Evolutionary conservation across 306 rosid species (phyloP).

Genomic region (Castanea mollissima): DNA sequence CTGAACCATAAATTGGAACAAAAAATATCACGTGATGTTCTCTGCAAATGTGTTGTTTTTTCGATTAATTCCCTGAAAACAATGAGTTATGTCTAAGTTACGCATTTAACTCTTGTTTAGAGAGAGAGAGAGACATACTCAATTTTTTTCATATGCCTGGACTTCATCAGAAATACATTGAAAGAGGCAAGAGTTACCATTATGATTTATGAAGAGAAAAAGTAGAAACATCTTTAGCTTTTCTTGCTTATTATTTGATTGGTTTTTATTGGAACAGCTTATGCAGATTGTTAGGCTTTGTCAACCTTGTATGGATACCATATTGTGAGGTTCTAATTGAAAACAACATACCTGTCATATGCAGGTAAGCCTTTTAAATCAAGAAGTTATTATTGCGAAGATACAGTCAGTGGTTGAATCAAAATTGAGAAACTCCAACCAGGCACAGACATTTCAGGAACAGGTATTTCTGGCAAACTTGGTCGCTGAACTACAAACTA

Average conservation of each 20-base stretch:
- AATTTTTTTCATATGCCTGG: background rate
- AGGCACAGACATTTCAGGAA: slow-evolving; percentile 65
- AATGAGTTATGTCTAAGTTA: too few relatives aligned
- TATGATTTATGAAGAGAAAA: background rate
- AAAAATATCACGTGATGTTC: too few relatives aligned
- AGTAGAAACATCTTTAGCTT: background rate
- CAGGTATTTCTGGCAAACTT: slow-evolving; percentile 47
- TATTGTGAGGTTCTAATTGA: slow-evolving; percentile 9
- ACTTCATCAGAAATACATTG: background rate
- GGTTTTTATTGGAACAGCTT: background rate
- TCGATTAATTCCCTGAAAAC: too few relatives aligned
- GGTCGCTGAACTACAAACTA: slow-evolving; percentile 2
- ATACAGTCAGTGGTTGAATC: slow-evolving; percentile 80
- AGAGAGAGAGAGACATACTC: too few relatives aligned
- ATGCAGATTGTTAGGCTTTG: slow-evolving; percentile 7
- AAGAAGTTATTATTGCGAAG: slow-evolving; percentile 86
- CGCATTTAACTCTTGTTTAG: too few relatives aligned
- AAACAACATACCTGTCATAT: slow-evolving; percentile 11
- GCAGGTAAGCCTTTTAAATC: slow-evolving; percentile 89
- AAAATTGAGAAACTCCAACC: slow-evolving; percentile 81
- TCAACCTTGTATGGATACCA: background rate
- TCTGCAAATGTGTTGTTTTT: too few relatives aligned
- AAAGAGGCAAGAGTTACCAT: background rate
- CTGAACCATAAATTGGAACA: too few relatives aligned
- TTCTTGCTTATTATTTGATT: background rate